Conservation (phyloP, 345 rosid species). For the Turnera subulata region DNA sequence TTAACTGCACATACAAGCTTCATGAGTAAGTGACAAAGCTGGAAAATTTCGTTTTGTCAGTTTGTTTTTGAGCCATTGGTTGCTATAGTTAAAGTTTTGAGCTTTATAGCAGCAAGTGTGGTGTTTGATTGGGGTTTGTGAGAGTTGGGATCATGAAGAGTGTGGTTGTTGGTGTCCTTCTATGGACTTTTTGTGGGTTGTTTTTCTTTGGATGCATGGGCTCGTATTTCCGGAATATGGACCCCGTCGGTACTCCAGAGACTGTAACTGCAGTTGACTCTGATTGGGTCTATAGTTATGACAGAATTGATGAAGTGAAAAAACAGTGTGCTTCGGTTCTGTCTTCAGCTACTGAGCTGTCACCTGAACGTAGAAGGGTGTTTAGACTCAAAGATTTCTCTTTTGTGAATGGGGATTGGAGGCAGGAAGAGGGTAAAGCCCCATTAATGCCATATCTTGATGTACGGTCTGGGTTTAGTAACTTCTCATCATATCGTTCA, state of each 20-base stretch:
- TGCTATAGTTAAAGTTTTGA: constrained; percentile 19
- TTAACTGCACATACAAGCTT: constrained; percentile 7
- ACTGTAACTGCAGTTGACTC: constrained; percentile 20
- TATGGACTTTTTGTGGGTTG: constrained; percentile 25
- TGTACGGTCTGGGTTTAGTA: constrained; percentile 14
- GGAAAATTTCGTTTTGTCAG: constrained; percentile 1
- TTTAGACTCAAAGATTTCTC: constrained; percentile 38
- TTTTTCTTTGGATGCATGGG: constrained; percentile 18
- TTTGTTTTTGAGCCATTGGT: constrained; percentile 17
- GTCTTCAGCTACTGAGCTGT: constrained; percentile 59
- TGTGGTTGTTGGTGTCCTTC: constrained; percentile 13
- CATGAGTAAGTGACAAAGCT: constrained; percentile 6
- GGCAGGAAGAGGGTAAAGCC: constrained; percentile 47
- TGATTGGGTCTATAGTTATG: constrained; percentile 38
- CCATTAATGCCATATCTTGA: constrained; percentile 73
- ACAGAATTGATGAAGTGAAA: constrained; percentile 58
- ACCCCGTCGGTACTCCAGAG: constrained; percentile 2
- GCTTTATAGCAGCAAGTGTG: constrained; percentile 11
- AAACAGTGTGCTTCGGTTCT: constrained; percentile 48
- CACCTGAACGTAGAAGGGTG: constrained; percentile 27
- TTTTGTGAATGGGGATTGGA: constrained; percentile 75
- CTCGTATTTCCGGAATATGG: constrained; percentile 11
- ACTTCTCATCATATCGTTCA: constrained; percentile 12
- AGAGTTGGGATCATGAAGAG: constrained; percentile 27
- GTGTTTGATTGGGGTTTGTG: constrained; percentile 16